Percentiles rank a stretch among this genome's conserved stretches.
These are phyloP conservation scores for Pholiota conissans DNA, from an alignment of 768 basidiomycete species.

Conservation along the genomic window DNA sequence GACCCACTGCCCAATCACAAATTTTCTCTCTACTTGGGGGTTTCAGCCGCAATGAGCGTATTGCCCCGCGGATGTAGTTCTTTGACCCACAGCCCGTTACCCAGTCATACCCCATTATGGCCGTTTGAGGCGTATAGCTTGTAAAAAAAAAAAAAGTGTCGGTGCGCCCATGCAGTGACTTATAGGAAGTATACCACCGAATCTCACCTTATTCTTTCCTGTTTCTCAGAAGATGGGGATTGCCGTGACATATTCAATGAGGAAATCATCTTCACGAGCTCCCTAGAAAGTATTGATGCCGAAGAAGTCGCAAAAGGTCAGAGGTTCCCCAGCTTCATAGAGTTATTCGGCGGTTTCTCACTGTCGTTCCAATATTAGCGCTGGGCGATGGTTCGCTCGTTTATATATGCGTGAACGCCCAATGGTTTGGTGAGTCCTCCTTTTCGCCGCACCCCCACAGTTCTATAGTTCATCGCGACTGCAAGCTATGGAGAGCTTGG, in stretches of 20 bases:
- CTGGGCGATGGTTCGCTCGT: not conserved
- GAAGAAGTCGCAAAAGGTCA: not conserved
- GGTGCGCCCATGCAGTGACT: too few relatives aligned
- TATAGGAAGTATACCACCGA: not conserved
- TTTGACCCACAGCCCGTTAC: too few relatives aligned
- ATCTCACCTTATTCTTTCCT: not conserved
- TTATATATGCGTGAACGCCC: conserved; percentile 8
- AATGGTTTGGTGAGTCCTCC: conserved; percentile 1
- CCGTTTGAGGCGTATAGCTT: too few relatives aligned
- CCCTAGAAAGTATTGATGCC: not conserved
- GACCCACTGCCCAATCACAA: not conserved
- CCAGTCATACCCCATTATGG: too few relatives aligned
- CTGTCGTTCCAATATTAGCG: not conserved
- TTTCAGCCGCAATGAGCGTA: too few relatives aligned
- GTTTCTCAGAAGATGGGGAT: not conserved
- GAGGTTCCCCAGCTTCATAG: conserved; percentile 1
- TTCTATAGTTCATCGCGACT: not conserved
- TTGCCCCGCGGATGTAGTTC: too few relatives aligned
- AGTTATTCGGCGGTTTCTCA: not conserved
- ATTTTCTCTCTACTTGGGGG: not conserved
- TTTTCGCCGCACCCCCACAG: conserved; percentile 7
- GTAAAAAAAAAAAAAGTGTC: too few relatives aligned
- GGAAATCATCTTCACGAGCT: not conserved
- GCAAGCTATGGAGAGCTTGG: conserved; percentile 55
- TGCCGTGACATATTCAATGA: conserved; percentile 3